Base-by-base conservation (phyloP, 139 green algal species). In the Eudorina sp. region DNA sequence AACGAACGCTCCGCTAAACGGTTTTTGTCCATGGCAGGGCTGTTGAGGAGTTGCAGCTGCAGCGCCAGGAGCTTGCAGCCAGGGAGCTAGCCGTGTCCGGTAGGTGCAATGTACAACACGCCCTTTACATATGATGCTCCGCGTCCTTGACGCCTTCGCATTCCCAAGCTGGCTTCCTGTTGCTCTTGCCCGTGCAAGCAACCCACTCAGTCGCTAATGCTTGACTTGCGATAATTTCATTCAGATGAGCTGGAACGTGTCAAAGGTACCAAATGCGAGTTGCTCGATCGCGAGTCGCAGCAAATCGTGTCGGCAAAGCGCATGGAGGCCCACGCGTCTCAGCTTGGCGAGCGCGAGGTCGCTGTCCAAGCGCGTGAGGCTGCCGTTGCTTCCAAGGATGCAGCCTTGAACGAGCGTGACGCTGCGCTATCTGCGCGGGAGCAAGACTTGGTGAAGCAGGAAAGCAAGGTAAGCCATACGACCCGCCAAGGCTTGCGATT, bases 211-310 rank as follows among this genome's bases (percentile, higher is more conserved):
- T n/a, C n/a, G n/a, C n/a, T n/a, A n/a, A n/a, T n/a, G n/a, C n/a
- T n/a, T n/a, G n/a, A n/a, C n/a, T n/a, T n/a, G n/a, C n/a, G n/a
- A n/a, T n/a, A n/a, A n/a, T n/a, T n/a, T 36, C 53, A 27, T 31
- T 0, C 88, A 91, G 88, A 78, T 29, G 88, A 91, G 70, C 27
- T 73, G 46, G 48, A 81, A 40, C 43, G 36, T 7, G 45, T 82
- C 31, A 88, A 88, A 70, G 45, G 38, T 13, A 25, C 36, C 60
- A 91, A 91, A 73, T 91, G 88, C 48, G 58, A 89, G 55, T n/a
- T 85, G 43, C 45, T 91, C 70, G 81, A 91, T 58, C n/a, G 58
- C 11, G 29, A 81, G 55, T 83, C 82, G 16, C 38, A 85, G 53
- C 31, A 53, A 9, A 0, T 14, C 13, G 81, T 64, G 13, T 29